Evolutionary conservation across 2,329 filamentous ascomycete species (phyloP).

Genomic region (Aureobasidium namibiae): DNA sequence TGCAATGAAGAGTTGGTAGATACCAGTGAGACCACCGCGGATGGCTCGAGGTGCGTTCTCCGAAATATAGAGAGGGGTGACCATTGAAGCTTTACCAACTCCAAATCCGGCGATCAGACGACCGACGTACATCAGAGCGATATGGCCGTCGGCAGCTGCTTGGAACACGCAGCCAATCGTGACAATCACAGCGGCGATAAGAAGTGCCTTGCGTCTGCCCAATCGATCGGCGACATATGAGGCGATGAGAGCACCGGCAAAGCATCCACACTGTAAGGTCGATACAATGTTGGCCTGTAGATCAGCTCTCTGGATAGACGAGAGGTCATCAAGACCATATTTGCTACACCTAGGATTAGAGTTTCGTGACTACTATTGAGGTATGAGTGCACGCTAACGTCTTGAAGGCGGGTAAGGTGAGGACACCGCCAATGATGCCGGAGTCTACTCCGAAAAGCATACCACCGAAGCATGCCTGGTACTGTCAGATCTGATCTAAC

Average conservation of each 20-base stretch:
- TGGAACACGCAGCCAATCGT: constrained; percentile 58
- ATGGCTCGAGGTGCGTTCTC: constrained; percentile 54
- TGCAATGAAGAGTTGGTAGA: constrained; percentile 53
- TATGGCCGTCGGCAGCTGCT: constrained; percentile 50
- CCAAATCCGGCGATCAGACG: constrained; percentile 50
- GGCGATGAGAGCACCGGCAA: constrained; percentile 54
- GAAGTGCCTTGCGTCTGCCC: constrained; percentile 49
- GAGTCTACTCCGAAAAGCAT: constrained; percentile 60
- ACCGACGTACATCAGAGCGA: constrained; percentile 58
- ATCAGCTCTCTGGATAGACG: constrained; percentile 40
- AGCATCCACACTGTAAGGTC: constrained; percentile 62
- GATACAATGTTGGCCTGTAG: constrained; percentile 62
- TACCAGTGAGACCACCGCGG: constrained; percentile 50
- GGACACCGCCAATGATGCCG: constrained; percentile 60
- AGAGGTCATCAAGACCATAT: constrained; percentile 39
- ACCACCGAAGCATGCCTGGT: constrained; percentile 55
- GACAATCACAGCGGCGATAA: constrained; percentile 50
- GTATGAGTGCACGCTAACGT: constrained; percentile 29
- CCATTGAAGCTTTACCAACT: constrained; percentile 15
- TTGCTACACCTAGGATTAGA: constrained; percentile 30
- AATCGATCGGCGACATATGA: constrained; percentile 46
- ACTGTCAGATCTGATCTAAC: constrained; percentile 17
- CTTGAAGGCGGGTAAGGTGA: constrained; percentile 52
- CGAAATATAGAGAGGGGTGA: constrained; percentile 50
- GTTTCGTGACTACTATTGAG: too few species aligned